Evolutionary conservation across 768 basidiomycete species (phyloP).

Genomic region (Mycena maculata): DNA sequence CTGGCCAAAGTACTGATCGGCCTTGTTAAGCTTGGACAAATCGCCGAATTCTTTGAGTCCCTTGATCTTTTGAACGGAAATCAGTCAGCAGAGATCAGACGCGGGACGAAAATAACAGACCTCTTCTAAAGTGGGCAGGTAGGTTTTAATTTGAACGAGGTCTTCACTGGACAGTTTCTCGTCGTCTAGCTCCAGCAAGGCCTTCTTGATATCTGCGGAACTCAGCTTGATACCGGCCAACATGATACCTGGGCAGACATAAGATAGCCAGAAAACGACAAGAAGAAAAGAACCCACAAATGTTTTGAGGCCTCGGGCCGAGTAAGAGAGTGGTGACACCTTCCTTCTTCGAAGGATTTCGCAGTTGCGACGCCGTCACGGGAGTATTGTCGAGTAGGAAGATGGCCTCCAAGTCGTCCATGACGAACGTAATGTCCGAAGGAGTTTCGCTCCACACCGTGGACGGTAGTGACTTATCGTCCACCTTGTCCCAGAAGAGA

Average conservation of each 20-base stretch:
- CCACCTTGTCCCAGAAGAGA: conserved; percentile 92
- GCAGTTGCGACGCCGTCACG: conserved; percentile 55
- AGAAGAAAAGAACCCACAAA: conserved; percentile 60
- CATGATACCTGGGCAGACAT: conserved; percentile 75
- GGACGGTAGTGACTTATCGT: conserved; percentile 49
- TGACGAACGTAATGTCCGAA: conserved; percentile 57
- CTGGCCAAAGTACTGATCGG: conserved; percentile 86
- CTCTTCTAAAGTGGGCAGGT: conserved; percentile 87
- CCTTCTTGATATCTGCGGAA: conserved; percentile 73
- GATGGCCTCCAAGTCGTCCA: conserved; percentile 79
- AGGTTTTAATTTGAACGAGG: conserved; percentile 77
- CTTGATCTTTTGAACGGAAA: conserved; percentile 65
- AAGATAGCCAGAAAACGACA: neutral
- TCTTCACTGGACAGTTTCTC: conserved; percentile 75
- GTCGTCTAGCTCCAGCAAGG: conserved; percentile 81
- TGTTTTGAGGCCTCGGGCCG: conserved; percentile 82
- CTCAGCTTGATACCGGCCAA: conserved; percentile 78
- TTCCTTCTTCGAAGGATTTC: conserved; percentile 62
- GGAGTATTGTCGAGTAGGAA: conserved; percentile 70
- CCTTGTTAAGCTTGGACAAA: conserved; percentile 77
- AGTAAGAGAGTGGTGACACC: conserved; percentile 81
- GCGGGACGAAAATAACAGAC: conserved; percentile 46
- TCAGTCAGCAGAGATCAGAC: neutral
- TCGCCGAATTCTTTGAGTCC: conserved; percentile 79
- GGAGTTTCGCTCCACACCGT: conserved; percentile 80